Conservation (phyloP, 1,139 yeast genomes). For the Suhomyces chickasaworum region DNA sequence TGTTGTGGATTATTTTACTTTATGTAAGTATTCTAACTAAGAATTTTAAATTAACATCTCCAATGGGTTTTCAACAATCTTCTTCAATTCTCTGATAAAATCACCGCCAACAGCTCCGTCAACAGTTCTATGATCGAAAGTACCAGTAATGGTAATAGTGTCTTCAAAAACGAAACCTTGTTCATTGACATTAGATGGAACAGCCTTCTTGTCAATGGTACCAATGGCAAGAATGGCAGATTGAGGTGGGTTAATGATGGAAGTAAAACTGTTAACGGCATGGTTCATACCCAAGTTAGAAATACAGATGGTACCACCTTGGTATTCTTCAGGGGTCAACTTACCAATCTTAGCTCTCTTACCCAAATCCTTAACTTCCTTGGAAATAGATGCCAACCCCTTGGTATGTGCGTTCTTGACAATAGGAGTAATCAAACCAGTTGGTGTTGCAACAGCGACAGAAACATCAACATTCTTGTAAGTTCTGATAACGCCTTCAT, state of each 20-base stretch:
- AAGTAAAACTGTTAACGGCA: constrained; percentile 90
- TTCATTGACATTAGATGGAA: constrained; percentile 88
- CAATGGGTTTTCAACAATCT: constrained; percentile 91
- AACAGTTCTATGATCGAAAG: constrained; percentile 95
- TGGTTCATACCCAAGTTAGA: constrained; percentile 98
- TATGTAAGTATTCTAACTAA: constrained; percentile 2
- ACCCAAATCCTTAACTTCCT: constrained; percentile 87
- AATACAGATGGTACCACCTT: constrained; percentile 98
- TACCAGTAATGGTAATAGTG: constrained; percentile 88
- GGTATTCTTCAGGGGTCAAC: constrained; percentile 93
- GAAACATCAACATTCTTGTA: constrained; percentile 92
- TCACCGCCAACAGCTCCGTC: constrained; percentile 99
- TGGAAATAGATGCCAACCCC: constrained; percentile 82
- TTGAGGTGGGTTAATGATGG: constrained; percentile 98
- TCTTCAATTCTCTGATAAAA: constrained; percentile 90
- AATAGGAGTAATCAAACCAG: constrained; percentile 96
- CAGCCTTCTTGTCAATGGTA: constrained; percentile 88
- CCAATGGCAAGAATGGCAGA: constrained; percentile 92
- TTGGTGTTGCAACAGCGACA: constrained; percentile 98
- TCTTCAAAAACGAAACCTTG: constrained; percentile 92
- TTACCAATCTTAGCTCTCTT: constrained; percentile 95
- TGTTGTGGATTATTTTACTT: neutral
- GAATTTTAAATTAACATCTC: constrained; percentile 72
- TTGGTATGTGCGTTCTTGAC: constrained; percentile 83
- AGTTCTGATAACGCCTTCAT: constrained; percentile 88